A percentile compares a stretch with the other conserved stretches of the same genome.
These are phyloP conservation scores for Gloeostereum incarnatum DNA, from an alignment of 768 basidiomycete species.

Conservation along the genomic window DNA sequence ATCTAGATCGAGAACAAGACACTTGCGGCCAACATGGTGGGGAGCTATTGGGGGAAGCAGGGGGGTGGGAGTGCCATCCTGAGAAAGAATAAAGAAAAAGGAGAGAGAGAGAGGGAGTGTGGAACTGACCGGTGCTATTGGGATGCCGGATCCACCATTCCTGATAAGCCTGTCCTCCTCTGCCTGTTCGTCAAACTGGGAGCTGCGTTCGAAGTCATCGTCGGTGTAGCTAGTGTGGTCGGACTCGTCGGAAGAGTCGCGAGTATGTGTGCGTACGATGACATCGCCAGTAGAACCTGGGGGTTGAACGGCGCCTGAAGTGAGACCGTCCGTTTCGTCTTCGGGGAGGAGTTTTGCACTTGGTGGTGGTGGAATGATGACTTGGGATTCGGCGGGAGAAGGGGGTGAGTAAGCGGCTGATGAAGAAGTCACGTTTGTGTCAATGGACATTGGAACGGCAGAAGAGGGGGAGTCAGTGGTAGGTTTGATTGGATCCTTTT, in stretches of 20 bases:
- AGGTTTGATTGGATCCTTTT: constrained; percentile 1
- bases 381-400: constrained; percentile 6
- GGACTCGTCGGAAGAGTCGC: constrained; percentile 21
- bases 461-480: constrained; percentile 1
- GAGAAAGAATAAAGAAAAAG: neutral
- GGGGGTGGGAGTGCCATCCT: constrained; percentile 80
- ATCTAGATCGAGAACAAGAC: constrained; percentile 92
- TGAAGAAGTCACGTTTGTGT: constrained; percentile 2
- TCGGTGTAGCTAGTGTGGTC: constrained; percentile 60
- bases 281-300: constrained; percentile 59
- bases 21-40: constrained; percentile 83
- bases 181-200: constrained; percentile 64
- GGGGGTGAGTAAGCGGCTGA: too few relatives aligned
- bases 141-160: constrained; percentile 92
- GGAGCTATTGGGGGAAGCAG: constrained; percentile 79
- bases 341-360: constrained; percentile 31
- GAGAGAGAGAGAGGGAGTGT: neutral
- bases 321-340: constrained; percentile 80
- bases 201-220: constrained; percentile 46
- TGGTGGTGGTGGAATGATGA: constrained; percentile 25
- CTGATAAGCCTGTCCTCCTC: constrained; percentile 86
- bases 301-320: constrained; percentile 84
- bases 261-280: constrained; percentile 23
- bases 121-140: constrained; percentile 75
- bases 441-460: constrained; percentile 1